Percentiles rank a stretch among this genome's conserved stretches.
Conservation (phyloP, 2,329 filamentous ascomycete genomes). For the Furcasterigmium sp. region DNA sequence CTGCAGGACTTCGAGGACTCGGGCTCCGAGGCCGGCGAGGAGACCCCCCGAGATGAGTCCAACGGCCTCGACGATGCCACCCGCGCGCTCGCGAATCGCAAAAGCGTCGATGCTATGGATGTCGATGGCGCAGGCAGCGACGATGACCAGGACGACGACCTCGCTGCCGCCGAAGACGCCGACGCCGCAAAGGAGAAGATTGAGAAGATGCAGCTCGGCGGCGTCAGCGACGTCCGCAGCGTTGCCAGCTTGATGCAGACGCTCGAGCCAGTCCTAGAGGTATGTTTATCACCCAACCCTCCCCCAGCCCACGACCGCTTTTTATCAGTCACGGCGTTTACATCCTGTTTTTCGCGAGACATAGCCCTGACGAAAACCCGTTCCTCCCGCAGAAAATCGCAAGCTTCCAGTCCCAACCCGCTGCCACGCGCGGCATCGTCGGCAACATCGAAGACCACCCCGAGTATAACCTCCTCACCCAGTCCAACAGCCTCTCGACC, state of each 20-base stretch:
- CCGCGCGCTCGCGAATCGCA: constrained; percentile 22
- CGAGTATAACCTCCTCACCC: constrained; percentile 82
- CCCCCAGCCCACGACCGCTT: constrained; percentile 1
- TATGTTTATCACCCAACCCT: constrained; percentile 41
- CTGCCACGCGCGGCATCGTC: constrained; percentile 56
- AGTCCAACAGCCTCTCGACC: constrained; percentile 85
- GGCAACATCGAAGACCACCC: constrained; percentile 89
- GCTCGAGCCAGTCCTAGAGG: constrained; percentile 75
- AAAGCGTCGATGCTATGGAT: constrained; percentile 43
- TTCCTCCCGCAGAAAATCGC: constrained; percentile 68
- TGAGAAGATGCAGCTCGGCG: constrained; percentile 74
- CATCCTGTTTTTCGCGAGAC: constrained; percentile 49
- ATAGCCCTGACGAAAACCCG: constrained; percentile 62
- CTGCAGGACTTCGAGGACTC: constrained; percentile 88
- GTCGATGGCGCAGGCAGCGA: constrained; percentile 55
- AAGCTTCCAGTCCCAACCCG: constrained; percentile 66
- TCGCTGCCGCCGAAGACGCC: constrained; percentile 49
- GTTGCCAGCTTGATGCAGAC: constrained; percentile 78
- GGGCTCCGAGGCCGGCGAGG: constrained; percentile 67
- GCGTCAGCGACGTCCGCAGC: constrained; percentile 71
- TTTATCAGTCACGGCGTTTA: constrained; percentile 46
- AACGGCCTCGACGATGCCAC: constrained; percentile 37
- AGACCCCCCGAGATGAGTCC: constrained; percentile 43
- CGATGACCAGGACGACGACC: constrained; percentile 54
- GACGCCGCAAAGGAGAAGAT: constrained; percentile 72